Base-by-base conservation (phyloP, 768 basidiomycete genomes). In the Panaeolus cyanescens region DNA sequence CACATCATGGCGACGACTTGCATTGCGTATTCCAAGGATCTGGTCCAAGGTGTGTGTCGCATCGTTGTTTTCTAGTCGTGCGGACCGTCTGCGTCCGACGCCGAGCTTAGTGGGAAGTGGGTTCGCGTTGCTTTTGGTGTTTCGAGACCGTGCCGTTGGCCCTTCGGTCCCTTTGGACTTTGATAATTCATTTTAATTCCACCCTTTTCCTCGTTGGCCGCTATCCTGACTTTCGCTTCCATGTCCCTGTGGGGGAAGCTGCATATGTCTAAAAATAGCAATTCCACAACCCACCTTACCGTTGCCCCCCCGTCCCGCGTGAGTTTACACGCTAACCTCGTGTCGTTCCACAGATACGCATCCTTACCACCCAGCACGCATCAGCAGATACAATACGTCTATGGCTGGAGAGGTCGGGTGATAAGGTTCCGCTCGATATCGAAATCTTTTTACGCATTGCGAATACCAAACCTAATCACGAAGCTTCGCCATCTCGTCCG, bases 381-480 rank as follows among this genome's bases (percentile, higher is more conserved):
- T 90, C 90, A 30, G 84, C 91, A 28, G 91, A 93, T 68, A 91
- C 88, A 5, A 84, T 93, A 54, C 87, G 92, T 7, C 80, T 93
- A 10, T 93, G 92, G 91, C 80, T 93, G 0, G 91, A 92, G 71
- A 86, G 91, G 28, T 89, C 92, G 12, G 92, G 92, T 17, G 76
- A 80, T 56, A 80, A 74, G 4, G 85, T 87, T 5, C 88, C 91
- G 5, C 81, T 93, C 8, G 92, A 92, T 70, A 90, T 93, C 61
- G 90, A 92, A 70, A 91, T 93, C 53, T 88, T 86, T 70, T 76
- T 93, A 36, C 87, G 85, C 33, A 83, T 88, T 28, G 75, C 76
- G 33, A 73, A 67, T 19, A 59, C 70, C 36, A 70, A 69, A 64
- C 68, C 55, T 40, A 68, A 55, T 56, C 64, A 56, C 45, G 74